Base-by-base conservation (phyloP, 2,329 filamentous ascomycete genomes). In the Aspergillus melleus region DNA sequence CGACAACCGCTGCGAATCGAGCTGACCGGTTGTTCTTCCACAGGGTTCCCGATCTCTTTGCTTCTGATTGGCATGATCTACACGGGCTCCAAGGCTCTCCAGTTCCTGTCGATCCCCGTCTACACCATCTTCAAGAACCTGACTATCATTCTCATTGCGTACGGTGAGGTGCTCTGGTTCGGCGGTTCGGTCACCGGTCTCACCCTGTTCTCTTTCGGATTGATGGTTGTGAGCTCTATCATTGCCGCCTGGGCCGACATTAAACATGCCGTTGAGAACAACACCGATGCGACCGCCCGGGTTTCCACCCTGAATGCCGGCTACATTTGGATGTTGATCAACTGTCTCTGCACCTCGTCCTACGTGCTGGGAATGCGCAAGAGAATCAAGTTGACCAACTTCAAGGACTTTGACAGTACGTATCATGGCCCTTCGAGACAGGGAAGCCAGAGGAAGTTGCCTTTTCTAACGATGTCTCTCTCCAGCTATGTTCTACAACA, bases 71-170 rank as follows among this genome's bases (percentile, higher is more conserved):
- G 92, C 75, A 99, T 98, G 95, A 98, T 99, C 79, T 99, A 98
- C 80, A 98, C 95, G 57, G 89, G 92, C 72, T 95, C 91, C 72
- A 97, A 97, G 82, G 92, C 95, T 20, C 87, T 99, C 50, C 92
- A 97, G 79, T 98, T 89, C 79, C 90, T 99, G 62, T 97, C 93
- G 32, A 96, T 99, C 58, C 95, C 95, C 24, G 95, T 99, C 26
- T 99, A 99, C 81, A 99, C 95, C 58, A 99, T 99, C 76, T 99
- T 99, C 86, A 99, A 99, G 86, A 99, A 99, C 81, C 79, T 99
- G 82, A 98, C 95, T 62, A 99, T 96, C 77, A 98, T 99, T 71
- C 88, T 98, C 66, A 99, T 98, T 72, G 95, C 95, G 58, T 99
- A 99, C 69, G 95, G 95, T 68, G 95, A 99, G 80, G 94, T 99